These are phyloP conservation scores for Citrullus amarus DNA, from an alignment of 306 rosid genomes.

Conservation along the genomic window DNA sequence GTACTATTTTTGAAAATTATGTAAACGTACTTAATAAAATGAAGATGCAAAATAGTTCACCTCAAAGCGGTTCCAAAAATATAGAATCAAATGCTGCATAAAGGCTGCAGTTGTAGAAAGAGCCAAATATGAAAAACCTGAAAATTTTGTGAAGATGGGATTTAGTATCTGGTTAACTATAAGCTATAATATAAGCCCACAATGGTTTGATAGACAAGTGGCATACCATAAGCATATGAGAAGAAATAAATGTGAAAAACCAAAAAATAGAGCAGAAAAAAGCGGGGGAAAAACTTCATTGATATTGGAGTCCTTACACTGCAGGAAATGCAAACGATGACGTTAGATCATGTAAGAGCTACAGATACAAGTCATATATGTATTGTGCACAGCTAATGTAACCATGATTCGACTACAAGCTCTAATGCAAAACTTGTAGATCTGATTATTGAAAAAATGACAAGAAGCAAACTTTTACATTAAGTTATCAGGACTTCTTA, in stretches of 20 bases:
- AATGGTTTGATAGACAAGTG: neutral
- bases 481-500: neutral
- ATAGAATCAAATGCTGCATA: conserved; percentile 89
- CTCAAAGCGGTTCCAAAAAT: conserved; percentile 99
- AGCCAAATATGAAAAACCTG: conserved; percentile 96
- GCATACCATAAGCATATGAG: conserved; percentile 80
- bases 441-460: neutral
- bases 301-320: conserved; percentile 99
- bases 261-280: conserved; percentile 89
- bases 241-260: conserved; percentile 98
- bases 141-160: neutral
- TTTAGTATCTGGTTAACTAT: neutral
- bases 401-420: neutral
- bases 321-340: conserved; percentile 30
- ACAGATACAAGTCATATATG: neutral
- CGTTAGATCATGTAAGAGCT: conserved; percentile 17
- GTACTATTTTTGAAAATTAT: neutral
- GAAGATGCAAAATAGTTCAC: conserved; percentile 19
- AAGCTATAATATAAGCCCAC: neutral
- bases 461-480: neutral
- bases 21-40: neutral
- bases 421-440: neutral
- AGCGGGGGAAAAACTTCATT: conserved; percentile 99
- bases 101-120: conserved; percentile 96
- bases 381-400: neutral